These are phyloP conservation scores for Mixia osmundae DNA, from an alignment of 1,284 basidiomycete genomes.

Conservation along the genomic window DNA sequence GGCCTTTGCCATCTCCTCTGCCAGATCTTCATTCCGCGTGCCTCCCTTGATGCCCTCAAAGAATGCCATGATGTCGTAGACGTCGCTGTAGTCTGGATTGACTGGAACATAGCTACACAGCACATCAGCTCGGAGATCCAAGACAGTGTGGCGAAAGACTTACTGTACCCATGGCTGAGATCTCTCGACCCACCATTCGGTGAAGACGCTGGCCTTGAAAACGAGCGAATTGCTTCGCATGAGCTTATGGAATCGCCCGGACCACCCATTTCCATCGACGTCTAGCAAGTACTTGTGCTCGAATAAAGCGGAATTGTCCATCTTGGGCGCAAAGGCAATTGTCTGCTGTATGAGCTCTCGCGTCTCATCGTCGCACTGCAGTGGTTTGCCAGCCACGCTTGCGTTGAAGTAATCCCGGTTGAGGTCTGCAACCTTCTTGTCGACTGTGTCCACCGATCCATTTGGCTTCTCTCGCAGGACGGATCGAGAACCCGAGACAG, in stretches of 20 bases:
- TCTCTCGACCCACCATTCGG: conserved; percentile 17
- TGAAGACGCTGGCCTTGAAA: conserved; percentile 18
- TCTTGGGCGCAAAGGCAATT: conserved; percentile 17
- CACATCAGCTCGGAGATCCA: not conserved
- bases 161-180: conserved; percentile 19
- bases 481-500: conserved; percentile 8
- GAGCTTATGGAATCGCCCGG: conserved; percentile 24
- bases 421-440: no score
- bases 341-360: conserved; percentile 15
- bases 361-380: conserved; percentile 19
- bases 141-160: conserved; percentile 1
- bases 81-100: not conserved
- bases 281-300: conserved; percentile 27
- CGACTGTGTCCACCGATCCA: no score
- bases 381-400: conserved; percentile 17
- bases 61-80: not conserved
- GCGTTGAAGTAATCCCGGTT: no score
- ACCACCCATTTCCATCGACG: conserved; percentile 28
- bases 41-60: conserved; percentile 20
- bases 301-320: no score
- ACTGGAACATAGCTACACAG: not conserved
- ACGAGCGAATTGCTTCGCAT: conserved; percentile 18
- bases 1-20: conserved; percentile 24
- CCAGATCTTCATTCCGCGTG: conserved; percentile 25
- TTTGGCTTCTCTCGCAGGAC: conserved; percentile 16